phyloP scores from a whole-genome alignment of 2,329 filamentous ascomycete genomes.

The Talaromyces sp. region DNA sequence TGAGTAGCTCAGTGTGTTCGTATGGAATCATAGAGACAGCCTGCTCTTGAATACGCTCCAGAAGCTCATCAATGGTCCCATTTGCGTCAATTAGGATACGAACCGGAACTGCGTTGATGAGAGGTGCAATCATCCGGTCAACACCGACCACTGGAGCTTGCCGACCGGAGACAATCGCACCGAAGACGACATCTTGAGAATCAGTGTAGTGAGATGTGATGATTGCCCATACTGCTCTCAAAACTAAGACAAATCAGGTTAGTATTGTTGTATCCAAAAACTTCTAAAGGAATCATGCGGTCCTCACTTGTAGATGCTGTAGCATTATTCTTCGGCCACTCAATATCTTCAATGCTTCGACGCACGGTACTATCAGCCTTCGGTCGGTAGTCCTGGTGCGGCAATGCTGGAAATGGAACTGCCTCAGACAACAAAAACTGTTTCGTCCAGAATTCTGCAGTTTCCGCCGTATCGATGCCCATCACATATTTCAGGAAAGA shows the following conservation, averaged over 20 bases:
- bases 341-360: not conserved
- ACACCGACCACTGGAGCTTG: not conserved
- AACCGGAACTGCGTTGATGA: constrained; percentile 4
- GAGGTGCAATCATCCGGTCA: constrained; percentile 7
- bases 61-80: not conserved
- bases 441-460: not conserved
- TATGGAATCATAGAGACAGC: constrained; percentile 49
- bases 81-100: not conserved
- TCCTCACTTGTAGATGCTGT: not conserved
- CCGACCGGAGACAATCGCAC: constrained; percentile 8
- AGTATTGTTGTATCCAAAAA: not conserved
- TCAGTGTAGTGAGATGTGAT: constrained; percentile 1
- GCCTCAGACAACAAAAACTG: not conserved
- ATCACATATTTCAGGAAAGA: not conserved
- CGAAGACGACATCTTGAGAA: constrained; percentile 9
- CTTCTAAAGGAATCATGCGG: no score
- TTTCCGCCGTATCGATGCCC: not conserved
- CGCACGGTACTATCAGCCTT: constrained; percentile 1
- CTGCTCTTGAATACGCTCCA: constrained; percentile 21
- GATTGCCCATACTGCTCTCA: constrained; percentile 13
- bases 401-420: constrained; percentile 6
- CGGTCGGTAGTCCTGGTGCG: not conserved
- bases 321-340: not conserved
- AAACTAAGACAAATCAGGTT: not conserved
- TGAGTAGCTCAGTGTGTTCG: constrained; percentile 9